Evolutionary conservation across 1,139 yeast species (phyloP).

Genomic region (Cylindricascospora bacillispora): DNA sequence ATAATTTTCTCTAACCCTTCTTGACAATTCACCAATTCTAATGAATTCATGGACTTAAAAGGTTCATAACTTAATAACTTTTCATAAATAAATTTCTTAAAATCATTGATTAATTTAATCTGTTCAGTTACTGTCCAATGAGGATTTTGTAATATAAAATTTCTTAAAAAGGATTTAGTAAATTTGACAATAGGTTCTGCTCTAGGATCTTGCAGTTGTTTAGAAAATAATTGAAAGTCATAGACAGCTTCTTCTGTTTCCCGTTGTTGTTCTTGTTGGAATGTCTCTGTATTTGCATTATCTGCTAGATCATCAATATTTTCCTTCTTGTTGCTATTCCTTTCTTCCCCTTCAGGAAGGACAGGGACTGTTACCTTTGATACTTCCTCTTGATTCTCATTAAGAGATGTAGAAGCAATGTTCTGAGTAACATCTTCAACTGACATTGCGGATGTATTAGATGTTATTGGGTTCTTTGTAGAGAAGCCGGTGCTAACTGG

Average conservation of each 20-base stretch:
- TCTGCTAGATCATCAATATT: not conserved
- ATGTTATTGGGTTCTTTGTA: too few species aligned
- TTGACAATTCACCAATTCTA: constrained; percentile 56
- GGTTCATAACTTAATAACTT: constrained; percentile 63
- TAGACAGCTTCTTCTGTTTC: constrained; percentile 13
- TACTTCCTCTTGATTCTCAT: too few species aligned
- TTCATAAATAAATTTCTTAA: constrained; percentile 53
- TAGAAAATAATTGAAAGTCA: constrained; percentile 72
- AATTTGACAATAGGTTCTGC: constrained; percentile 90
- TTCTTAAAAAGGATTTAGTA: constrained; percentile 64
- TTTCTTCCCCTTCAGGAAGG: too few species aligned
- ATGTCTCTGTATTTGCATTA: not conserved
- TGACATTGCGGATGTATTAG: too few species aligned
- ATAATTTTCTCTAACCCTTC: constrained; percentile 90
- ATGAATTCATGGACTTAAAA: constrained; percentile 51
- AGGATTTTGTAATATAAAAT: constrained; percentile 49
- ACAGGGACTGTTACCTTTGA: too few species aligned
- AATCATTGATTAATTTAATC: constrained; percentile 60
- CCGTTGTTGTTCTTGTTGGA: not conserved
- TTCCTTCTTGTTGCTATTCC: constrained; percentile 1
- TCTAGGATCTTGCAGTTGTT: constrained; percentile 53
- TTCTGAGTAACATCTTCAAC: too few species aligned
- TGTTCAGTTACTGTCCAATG: constrained; percentile 67
- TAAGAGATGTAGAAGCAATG: too few species aligned
- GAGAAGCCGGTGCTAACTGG: too few species aligned